Percentiles rank a stretch among this genome's conserved stretches.
These are phyloP conservation scores for Rhododendron mucronatum DNA, from an alignment of 148 eudicot genomes.

Conservation along the genomic window DNA sequence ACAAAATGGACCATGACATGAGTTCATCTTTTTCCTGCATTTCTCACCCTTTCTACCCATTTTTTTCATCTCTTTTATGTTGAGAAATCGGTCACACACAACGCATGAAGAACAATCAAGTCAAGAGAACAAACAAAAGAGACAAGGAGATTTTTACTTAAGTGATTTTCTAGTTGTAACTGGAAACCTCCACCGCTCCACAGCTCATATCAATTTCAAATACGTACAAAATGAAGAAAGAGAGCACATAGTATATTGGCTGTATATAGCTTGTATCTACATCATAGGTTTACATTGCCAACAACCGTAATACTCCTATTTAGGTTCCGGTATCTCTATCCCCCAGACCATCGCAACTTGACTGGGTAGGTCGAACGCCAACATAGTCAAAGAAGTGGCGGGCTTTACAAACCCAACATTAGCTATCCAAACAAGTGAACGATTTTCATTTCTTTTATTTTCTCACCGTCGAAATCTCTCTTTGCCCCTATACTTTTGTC, in stretches of 20 bases:
- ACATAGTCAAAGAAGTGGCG: no score
- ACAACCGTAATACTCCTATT: no score
- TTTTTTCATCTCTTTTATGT: neutral
- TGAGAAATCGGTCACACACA: neutral
- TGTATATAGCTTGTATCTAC: no score
- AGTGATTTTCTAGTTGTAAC: neutral
- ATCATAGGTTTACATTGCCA: neutral
- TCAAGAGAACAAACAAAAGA: neutral
- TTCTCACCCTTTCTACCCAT: neutral
- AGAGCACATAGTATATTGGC: neutral
- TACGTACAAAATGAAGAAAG: neutral
- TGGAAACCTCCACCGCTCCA: neutral
- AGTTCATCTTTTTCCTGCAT: neutral
- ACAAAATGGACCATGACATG: neutral
- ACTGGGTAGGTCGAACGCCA: no score
- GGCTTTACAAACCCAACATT: no score
- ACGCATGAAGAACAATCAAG: neutral
- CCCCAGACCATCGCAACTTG: no score
- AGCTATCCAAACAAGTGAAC: neutral
- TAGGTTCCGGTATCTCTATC: neutral
- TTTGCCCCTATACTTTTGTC: neutral
- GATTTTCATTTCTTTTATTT: neutral
- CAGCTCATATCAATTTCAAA: neutral
- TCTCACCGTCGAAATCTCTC: neutral
- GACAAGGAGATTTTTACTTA: neutral